These are phyloP conservation scores for Fonsecaea monophora DNA, from an alignment of 2,329 filamentous ascomycete genomes.

Conservation along the genomic window DNA sequence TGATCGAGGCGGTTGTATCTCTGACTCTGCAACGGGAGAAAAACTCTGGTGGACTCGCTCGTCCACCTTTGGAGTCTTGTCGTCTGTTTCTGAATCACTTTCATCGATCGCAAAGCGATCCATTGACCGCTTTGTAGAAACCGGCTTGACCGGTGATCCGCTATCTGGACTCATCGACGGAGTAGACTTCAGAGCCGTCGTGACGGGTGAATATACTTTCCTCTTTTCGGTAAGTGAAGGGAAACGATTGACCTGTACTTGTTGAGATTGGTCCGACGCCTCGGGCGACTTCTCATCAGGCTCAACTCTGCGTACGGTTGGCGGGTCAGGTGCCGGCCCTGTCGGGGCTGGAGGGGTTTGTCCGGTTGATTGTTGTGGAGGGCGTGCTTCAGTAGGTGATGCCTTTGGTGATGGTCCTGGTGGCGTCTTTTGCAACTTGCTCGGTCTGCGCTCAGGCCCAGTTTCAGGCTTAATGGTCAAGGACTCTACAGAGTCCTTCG, in stretches of 20 bases:
- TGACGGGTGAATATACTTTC: constrained; percentile 34
- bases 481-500: constrained; percentile 55
- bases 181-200: constrained; percentile 34
- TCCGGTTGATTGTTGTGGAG: constrained; percentile 32
- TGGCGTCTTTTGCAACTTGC: constrained; percentile 74
- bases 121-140: constrained; percentile 37
- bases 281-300: constrained; percentile 16
- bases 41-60: constrained; percentile 28
- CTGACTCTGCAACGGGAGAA: constrained; percentile 28
- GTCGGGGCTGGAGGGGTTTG: constrained; percentile 25
- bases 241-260: constrained; percentile 34
- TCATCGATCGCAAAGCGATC: constrained; percentile 40
- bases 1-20: constrained; percentile 59
- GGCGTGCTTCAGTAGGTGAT: constrained; percentile 40
- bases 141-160: constrained; percentile 30
- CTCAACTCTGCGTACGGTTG: constrained; percentile 33
- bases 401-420: constrained; percentile 47
- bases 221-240: constrained; percentile 39
- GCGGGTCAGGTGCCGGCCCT: constrained; percentile 30
- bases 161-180: constrained; percentile 27
- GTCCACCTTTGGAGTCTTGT: constrained; percentile 27
- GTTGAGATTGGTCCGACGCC: constrained; percentile 17
- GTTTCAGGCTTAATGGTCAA: constrained; percentile 46
- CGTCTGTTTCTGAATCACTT: constrained; percentile 38
- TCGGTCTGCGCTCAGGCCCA: constrained; percentile 62